These are phyloP conservation scores for Neurospora pannonica DNA, from an alignment of 495 filamentous ascomycete species.

Conservation along the genomic window DNA sequence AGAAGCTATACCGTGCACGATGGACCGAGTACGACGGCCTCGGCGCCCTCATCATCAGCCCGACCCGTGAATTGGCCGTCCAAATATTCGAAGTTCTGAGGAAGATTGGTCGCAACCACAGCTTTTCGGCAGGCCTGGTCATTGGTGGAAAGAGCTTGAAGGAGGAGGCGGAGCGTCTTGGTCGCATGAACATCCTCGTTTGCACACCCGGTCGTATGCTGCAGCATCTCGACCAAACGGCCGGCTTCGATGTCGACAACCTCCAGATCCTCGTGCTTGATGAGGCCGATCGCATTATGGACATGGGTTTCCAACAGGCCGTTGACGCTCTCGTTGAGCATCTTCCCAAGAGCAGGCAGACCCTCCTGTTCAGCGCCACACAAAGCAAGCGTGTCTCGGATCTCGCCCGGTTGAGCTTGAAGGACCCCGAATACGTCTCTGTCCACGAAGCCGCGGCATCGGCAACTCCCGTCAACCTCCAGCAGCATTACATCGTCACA, in stretches of 20 bases:
- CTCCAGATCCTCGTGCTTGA: slow-evolving; percentile 90
- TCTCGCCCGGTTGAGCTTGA: slow-evolving; percentile 75
- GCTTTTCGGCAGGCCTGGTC: slow-evolving; percentile 85
- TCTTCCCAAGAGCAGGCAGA: slow-evolving; percentile 78
- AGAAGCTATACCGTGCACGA: slow-evolving; percentile 84
- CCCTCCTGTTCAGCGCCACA: slow-evolving; percentile 89
- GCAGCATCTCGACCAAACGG: slow-evolving; percentile 93
- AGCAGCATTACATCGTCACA: slow-evolving; percentile 84
- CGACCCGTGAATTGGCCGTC: slow-evolving; percentile 88
- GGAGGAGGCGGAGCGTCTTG: slow-evolving; percentile 78
- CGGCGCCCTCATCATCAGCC: slow-evolving; percentile 85
- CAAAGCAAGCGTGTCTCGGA: slow-evolving; percentile 93
- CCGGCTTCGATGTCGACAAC: slow-evolving; percentile 80
- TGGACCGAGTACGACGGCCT: slow-evolving; percentile 89
- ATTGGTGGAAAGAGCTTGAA: slow-evolving; percentile 89
- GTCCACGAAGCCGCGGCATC: slow-evolving; percentile 74
- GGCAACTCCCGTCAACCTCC: slow-evolving; percentile 76
- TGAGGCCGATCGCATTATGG: slow-evolving; percentile 93
- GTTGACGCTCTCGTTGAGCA: slow-evolving; percentile 93
- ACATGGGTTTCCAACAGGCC: slow-evolving; percentile 90
- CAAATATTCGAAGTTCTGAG: slow-evolving; percentile 95
- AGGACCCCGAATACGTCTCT: slow-evolving; percentile 88
- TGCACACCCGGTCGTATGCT: slow-evolving; percentile 92
- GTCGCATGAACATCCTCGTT: slow-evolving; percentile 94
- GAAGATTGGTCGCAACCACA: slow-evolving; percentile 81